Conservation (phyloP, 2,329 filamentous ascomycete species). For the Sclerotinia spermophila region DNA sequence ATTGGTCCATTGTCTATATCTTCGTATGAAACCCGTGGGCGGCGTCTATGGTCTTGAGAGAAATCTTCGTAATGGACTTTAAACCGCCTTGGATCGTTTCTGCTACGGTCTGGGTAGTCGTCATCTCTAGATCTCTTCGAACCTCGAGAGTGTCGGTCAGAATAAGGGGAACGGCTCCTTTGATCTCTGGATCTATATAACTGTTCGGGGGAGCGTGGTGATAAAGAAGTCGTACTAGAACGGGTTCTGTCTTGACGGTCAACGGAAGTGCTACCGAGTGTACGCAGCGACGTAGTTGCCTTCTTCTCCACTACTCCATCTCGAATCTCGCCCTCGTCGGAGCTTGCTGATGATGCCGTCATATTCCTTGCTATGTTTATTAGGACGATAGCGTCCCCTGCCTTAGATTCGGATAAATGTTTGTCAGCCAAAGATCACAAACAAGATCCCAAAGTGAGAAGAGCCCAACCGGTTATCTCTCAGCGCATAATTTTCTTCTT, state of each 20-base stretch:
- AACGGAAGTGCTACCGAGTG: slow-evolving; percentile 76
- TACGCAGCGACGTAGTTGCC: slow-evolving; percentile 85
- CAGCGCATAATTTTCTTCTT: slow-evolving; percentile 31
- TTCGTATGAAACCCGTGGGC: slow-evolving; percentile 50
- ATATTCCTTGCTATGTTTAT: slow-evolving; percentile 39
- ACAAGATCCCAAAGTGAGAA: slow-evolving; percentile 38
- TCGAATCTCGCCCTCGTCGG: slow-evolving; percentile 83
- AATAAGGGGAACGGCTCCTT: slow-evolving; percentile 54
- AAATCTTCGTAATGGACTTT: slow-evolving; percentile 59
- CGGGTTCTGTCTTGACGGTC: slow-evolving; percentile 85
- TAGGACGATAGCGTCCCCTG: slow-evolving; percentile 35
- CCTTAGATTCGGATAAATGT: slow-evolving; percentile 32
- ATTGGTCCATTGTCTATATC: slow-evolving; percentile 49
- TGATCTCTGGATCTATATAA: slow-evolving; percentile 46
- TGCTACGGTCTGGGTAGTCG: slow-evolving; percentile 47
- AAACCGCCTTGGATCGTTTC: slow-evolving; percentile 56
- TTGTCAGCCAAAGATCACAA: slow-evolving; percentile 40
- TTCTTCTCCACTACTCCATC: slow-evolving; percentile 79
- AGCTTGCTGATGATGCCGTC: slow-evolving; percentile 56
- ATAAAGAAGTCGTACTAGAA: slow-evolving; percentile 37
- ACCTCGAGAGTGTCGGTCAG: slow-evolving; percentile 44
- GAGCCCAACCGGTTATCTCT: slow-evolving; percentile 37
- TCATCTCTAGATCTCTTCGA: slow-evolving; percentile 66
- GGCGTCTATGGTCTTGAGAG: slow-evolving; percentile 45
- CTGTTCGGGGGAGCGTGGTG: slow-evolving; percentile 35